Conservation (phyloP, 108 stramenopile genomes). For the Cylindrotheca fusiformis region DNA sequence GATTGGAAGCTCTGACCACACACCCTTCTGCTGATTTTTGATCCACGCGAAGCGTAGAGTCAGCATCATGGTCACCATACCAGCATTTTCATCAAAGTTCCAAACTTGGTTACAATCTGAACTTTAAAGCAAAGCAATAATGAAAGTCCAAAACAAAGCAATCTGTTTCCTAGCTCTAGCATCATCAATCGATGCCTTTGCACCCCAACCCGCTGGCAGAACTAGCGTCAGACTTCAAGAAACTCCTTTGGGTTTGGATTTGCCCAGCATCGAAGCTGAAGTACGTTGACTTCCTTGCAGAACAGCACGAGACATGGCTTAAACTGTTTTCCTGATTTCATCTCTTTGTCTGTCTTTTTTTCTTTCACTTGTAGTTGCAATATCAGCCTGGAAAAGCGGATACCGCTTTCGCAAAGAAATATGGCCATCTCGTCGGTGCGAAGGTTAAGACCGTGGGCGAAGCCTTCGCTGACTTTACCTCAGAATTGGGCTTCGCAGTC, state of each 20-base stretch:
- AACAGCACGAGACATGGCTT: too few species aligned
- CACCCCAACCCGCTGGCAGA: neutral
- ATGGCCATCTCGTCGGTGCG: conserved; percentile 76
- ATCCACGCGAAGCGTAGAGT: too few species aligned
- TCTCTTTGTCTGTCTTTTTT: neutral
- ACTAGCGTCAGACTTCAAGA: neutral
- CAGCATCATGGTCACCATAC: too few species aligned
- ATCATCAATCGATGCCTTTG: conserved; percentile 11
- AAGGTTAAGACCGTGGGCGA: conserved; percentile 85
- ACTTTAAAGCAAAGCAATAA: neutral
- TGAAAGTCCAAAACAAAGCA: conserved; percentile 22
- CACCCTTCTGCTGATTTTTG: too few species aligned
- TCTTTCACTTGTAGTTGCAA: conserved; percentile 32
- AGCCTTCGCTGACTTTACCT: conserved; percentile 85
- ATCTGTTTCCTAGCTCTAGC: conserved; percentile 11
- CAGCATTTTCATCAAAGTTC: too few species aligned
- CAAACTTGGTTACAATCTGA: too few species aligned
- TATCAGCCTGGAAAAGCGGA: conserved; percentile 81
- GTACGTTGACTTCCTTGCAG: too few species aligned
- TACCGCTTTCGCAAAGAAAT: conserved; percentile 75
- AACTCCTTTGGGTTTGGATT: conserved; percentile 7
- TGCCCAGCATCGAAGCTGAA: conserved; percentile 25
- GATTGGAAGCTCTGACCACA: too few species aligned
- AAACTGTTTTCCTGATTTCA: neutral
- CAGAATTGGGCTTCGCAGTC: conserved; percentile 70